Percentiles rank a stretch among this genome's conserved stretches.
phyloP scores from a whole-genome alignment of 805 yeast genomes.

The Metschnikowia shivogae region DNA sequence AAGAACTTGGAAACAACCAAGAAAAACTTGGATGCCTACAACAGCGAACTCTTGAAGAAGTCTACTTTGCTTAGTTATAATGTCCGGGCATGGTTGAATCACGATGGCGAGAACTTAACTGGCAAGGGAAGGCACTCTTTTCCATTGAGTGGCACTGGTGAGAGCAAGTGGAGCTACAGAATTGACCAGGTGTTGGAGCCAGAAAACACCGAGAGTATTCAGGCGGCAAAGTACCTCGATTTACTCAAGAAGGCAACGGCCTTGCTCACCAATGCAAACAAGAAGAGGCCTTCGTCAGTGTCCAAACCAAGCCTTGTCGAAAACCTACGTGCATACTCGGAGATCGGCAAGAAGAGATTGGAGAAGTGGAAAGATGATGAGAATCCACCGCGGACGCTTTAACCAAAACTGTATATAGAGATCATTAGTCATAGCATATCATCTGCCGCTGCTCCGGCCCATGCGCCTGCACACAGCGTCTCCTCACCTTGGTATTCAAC shows the following conservation, averaged over 20 bases:
- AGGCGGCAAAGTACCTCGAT: slow-evolving; percentile 11
- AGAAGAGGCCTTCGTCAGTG: slow-evolving; percentile 4
- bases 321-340: slow-evolving; percentile 22
- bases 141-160: slow-evolving; percentile 22
- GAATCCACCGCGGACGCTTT: slow-evolving; percentile 13
- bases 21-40: slow-evolving; percentile 23
- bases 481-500: too few species aligned
- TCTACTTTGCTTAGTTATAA: slow-evolving; percentile 22
- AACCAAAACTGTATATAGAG: slow-evolving; percentile 10
- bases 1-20: slow-evolving; percentile 24
- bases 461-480: too few species aligned
- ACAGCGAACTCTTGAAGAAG: slow-evolving; percentile 17
- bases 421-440: too few species aligned
- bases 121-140: slow-evolving; percentile 18
- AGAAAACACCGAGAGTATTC: not conserved
- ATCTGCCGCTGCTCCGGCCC: too few species aligned
- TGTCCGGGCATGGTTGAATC: slow-evolving; percentile 19
- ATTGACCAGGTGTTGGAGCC: slow-evolving; percentile 8
- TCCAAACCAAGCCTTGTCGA: slow-evolving; percentile 7
- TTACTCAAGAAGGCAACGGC: slow-evolving; percentile 10
- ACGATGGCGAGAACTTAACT: slow-evolving; percentile 13
- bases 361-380: slow-evolving; percentile 25
- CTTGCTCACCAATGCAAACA: slow-evolving; percentile 13
- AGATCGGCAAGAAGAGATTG: slow-evolving; percentile 25
- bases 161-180: slow-evolving; percentile 22